Percentiles rank a stretch among this genome's conserved stretches.
Evolutionary conservation across 2,329 filamentous ascomycete species (phyloP).

Genomic region (Venturia effusa): DNA sequence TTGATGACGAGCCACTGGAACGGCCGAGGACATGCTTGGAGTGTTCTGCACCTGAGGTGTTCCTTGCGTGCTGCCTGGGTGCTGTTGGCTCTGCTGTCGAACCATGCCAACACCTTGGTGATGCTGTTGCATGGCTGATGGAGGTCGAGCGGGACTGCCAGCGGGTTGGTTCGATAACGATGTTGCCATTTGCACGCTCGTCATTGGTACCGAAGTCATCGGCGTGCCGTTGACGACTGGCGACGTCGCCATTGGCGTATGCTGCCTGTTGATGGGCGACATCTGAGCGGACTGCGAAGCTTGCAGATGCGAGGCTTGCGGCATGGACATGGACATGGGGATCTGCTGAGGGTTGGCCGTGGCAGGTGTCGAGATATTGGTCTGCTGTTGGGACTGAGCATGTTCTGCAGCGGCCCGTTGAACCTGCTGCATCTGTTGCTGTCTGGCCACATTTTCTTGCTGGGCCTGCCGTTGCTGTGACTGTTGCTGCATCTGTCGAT

Average conservation of each 20-base stretch:
- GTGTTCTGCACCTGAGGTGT: conserved; percentile 29
- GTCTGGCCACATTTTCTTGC: conserved; percentile 38
- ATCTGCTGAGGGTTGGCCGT: conserved; percentile 19
- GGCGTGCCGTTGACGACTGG: conserved; percentile 39
- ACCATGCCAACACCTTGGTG: conserved; percentile 21
- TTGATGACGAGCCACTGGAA: conserved; percentile 23
- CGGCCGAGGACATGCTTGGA: conserved; percentile 23
- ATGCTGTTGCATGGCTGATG: conserved; percentile 47
- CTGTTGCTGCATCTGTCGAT: conserved; percentile 20
- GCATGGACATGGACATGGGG: conserved; percentile 38
- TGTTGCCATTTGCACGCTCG: conserved; percentile 26
- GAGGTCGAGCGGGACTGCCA: conserved; percentile 52
- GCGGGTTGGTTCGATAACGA: conserved; percentile 57
- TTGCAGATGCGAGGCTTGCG: conserved; percentile 14
- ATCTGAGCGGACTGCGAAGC: conserved; percentile 14
- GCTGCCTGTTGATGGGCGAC: conserved; percentile 41
- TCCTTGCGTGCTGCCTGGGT: conserved; percentile 20
- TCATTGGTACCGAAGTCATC: conserved; percentile 40
- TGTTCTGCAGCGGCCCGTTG: conserved; percentile 31
- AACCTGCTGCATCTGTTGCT: conserved; percentile 36
- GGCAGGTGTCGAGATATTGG: conserved; percentile 13
- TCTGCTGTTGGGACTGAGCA: conserved; percentile 24
- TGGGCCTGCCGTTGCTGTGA: conserved; percentile 26
- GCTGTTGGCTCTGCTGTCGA: conserved; percentile 27
- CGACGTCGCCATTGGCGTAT: conserved; percentile 54